phyloP scores from a whole-genome alignment of 805 yeast genomes.

The Candida awuae region DNA sequence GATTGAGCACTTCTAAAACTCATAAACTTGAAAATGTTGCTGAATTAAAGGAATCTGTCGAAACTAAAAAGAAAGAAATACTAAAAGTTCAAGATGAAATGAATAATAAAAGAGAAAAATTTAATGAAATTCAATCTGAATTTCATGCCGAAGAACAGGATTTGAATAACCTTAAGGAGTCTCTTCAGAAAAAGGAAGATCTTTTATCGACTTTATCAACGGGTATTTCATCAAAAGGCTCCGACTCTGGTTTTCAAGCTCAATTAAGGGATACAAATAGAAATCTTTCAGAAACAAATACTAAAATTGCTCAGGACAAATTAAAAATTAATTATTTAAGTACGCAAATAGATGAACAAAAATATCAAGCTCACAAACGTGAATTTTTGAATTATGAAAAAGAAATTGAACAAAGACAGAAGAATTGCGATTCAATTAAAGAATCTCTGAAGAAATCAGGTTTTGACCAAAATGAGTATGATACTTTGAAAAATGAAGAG shows the following conservation, averaged over 20 bases:
- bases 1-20: slow-evolving; percentile 57
- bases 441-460: slow-evolving; percentile 45
- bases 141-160: slow-evolving; percentile 36
- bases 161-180: slow-evolving; percentile 39
- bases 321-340: slow-evolving; percentile 49
- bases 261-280: slow-evolving; percentile 62
- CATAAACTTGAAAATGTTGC: slow-evolving; percentile 47
- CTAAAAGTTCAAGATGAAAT: slow-evolving; percentile 26
- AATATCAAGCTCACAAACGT: slow-evolving; percentile 39
- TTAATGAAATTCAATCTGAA: slow-evolving; percentile 33
- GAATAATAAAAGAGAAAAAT: slow-evolving; percentile 7
- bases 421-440: slow-evolving; percentile 33
- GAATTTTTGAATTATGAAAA: slow-evolving; percentile 45
- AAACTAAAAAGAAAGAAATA: slow-evolving; percentile 30
- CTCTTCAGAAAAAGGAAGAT: slow-evolving; percentile 60
- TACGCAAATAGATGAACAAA: slow-evolving; percentile 35
- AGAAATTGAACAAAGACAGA: slow-evolving; percentile 37
- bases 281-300: slow-evolving; percentile 43
- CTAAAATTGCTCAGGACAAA: slow-evolving; percentile 49
- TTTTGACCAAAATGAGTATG: slow-evolving; percentile 40
- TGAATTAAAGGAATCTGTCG: slow-evolving; percentile 40
- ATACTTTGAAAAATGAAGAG: slow-evolving; percentile 41
- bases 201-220: slow-evolving; percentile 73
- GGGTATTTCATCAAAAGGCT: slow-evolving; percentile 81
- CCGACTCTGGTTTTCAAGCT: slow-evolving; percentile 67